phyloP scores from a whole-genome alignment of 2,329 filamentous ascomycete species.

The Epichloe gansuensis region DNA sequence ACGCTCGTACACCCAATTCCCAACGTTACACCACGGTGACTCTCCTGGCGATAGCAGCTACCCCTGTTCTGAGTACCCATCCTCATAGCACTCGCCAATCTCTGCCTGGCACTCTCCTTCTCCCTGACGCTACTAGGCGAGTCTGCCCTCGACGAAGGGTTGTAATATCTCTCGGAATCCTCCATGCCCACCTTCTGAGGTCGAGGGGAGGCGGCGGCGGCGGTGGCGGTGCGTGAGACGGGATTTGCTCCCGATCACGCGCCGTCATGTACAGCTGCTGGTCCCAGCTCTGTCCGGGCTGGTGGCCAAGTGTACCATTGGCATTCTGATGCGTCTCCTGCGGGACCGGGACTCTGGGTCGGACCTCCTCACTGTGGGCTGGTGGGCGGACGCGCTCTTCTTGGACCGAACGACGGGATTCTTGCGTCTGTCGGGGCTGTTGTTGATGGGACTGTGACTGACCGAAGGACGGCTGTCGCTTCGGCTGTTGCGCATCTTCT shows the following conservation, averaged over 20 bases:
- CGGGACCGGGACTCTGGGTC: slow-evolving; percentile 12
- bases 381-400: slow-evolving; percentile 2
- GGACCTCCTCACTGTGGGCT: neutral
- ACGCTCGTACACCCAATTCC: too few relatives aligned
- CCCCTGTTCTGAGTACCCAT: slow-evolving; percentile 8
- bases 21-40: too few relatives aligned
- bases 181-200: slow-evolving; percentile 25
- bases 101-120: slow-evolving; percentile 21
- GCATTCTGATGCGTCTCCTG: slow-evolving; percentile 12
- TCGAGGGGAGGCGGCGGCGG: slow-evolving; percentile 26
- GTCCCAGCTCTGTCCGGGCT: slow-evolving; percentile 7
- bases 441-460: slow-evolving; percentile 5
- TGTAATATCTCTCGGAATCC: slow-evolving; percentile 22
- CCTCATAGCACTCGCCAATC: slow-evolving; percentile 22
- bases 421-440: slow-evolving; percentile 5
- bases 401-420: slow-evolving; percentile 4
- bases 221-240: slow-evolving; percentile 20
- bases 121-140: slow-evolving; percentile 7
- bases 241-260: slow-evolving; percentile 18
- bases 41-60: neutral
- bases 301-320: slow-evolving; percentile 12
- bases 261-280: slow-evolving; percentile 7
- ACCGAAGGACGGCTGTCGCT: neutral
- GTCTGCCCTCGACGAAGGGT: slow-evolving; percentile 13
- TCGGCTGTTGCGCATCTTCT: slow-evolving; percentile 12